Evolutionary conservation across 2,329 filamentous ascomycete genomes (phyloP), one percentile per base, ranked within the genome.

Genomic region (Chaetomiaceae sp.): DNA sequence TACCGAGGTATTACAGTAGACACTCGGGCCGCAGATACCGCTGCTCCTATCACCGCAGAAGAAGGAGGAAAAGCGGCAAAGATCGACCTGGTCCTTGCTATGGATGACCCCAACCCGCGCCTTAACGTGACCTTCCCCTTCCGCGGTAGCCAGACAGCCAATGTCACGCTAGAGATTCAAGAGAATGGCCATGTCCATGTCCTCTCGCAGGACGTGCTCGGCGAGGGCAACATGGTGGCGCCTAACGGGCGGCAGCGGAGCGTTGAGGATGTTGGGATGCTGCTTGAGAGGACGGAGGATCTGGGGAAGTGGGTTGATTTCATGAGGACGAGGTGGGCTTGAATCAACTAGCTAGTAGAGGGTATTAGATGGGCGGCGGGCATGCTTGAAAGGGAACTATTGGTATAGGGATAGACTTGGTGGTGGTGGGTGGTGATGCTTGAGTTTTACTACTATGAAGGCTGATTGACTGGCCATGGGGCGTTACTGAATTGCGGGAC

Each of bases 141-240:
- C 61, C 67, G 67, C 32, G 57, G 21, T 4, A 20, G 67, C 14
- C 67, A 64, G 30, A 79, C 75, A 2, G 78, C 76, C 5, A 77
- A 77, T 54, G 69, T 87, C 21, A 75, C 75, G 23, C 61, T 87
- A 11, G 80, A 82, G 60, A 77, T 88, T 16, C 73, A 78, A 18
- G 72, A 77, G 32, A 82, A 85, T 51, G 85, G 79, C 4, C 72
- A 78, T 13, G 74, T 87, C 4, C 72, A 78, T 16, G 72, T 88
- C 32, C 68, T 75, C 3, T 75, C 79, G 21, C 80, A 86, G 60
- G 85, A 86, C 57, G 63, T 81, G 4, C 62, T 80, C n/a, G 62
- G 61, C 23, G 63, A 64, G 48, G 53, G 41, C 32, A 65, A 64
- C 40, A 33, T 27, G 38, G 51, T 53, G 45, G 42, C 54, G 43